These are phyloP conservation scores for Elongisporangium senticosum DNA, from an alignment of 352 stramenopile genomes.

Conservation along the genomic window DNA sequence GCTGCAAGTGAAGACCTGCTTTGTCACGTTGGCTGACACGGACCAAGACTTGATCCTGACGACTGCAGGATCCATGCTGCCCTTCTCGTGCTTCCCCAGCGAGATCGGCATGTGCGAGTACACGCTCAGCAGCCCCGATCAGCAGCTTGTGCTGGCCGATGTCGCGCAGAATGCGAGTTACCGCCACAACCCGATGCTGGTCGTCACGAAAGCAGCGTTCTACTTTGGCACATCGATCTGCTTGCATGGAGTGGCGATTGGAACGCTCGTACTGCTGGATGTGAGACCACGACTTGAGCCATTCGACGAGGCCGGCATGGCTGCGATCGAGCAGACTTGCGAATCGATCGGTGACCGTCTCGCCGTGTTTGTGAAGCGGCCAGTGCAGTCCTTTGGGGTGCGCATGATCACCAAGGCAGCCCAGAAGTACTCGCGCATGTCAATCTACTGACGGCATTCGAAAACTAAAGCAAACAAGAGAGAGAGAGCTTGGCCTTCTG, in stretches of 20 bases:
- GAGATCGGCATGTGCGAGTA: conserved; percentile 27
- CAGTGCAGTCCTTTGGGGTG: not conserved
- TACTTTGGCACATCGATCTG: conserved; percentile 15
- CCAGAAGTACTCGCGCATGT: not conserved
- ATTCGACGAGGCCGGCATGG: conserved; percentile 2
- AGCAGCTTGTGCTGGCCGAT: conserved; percentile 8
- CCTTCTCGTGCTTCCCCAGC: conserved; percentile 21
- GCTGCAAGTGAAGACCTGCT: conserved; percentile 8
- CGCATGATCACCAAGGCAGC: not conserved
- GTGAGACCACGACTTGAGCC: conserved; percentile 1
- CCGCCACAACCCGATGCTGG: conserved; percentile 20
- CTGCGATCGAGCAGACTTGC: conserved; percentile 1
- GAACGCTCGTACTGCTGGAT: conserved; percentile 16
- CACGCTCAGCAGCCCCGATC: conserved; percentile 9
- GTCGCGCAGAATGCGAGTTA: conserved; percentile 5
- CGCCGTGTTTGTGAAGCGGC: not conserved
- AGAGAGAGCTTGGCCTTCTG: not conserved
- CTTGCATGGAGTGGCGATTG: conserved; percentile 11
- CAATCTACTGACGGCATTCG: not conserved
- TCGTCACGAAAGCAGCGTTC: conserved; percentile 14
- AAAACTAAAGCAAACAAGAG: not conserved
- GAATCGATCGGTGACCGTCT: conserved; percentile 6
- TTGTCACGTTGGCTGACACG: conserved; percentile 13
- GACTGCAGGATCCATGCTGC: conserved; percentile 14
- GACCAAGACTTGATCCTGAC: conserved; percentile 20